Evolutionary conservation across 164 flowering plant genomes (phyloP), one percentile per base, ranked within the genome.

Genomic region (Nelumbo lutea): DNA sequence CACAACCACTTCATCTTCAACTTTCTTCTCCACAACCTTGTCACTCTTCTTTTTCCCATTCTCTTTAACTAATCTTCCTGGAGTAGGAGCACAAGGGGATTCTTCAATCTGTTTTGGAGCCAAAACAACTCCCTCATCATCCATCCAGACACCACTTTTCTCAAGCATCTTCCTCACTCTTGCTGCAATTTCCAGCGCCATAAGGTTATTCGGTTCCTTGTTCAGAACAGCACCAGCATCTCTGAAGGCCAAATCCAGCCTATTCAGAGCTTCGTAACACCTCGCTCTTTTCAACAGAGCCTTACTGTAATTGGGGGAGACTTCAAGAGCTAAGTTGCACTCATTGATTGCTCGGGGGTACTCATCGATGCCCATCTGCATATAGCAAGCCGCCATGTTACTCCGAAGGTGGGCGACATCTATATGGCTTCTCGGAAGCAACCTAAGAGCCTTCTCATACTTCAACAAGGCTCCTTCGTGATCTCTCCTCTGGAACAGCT

Each of bases 291-390:
- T 91, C 73, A 94, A 66, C 11, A 94, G 75, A 2, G 97, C 98
- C 73, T 90, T 90, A 64, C 85, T 90, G 61, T 91, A 91, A 75
- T 79, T 87, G 4, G 97, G 96, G 4, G 87, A 69, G 45, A 86
- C 88, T 75, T 86, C 90, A 42, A 94, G 87, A 15, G 98, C 97
- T 75, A 88, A 77, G 81, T 85, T 85, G 78, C 98, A 94, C 75
- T 91, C 96, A 39, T 78, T 83, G 38, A 94, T 81, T 1, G 97
- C 96, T 64, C 79, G 78, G 1, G 93, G 89, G 71, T 82, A 91
- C 68, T 87, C 97, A 55, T 72, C 78, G 52, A 86, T 71, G 39
- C 89, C 93, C 90, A 88, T 79, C 73, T 91, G 94, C 97, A 93
- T 91, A 75, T 83, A 90, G 67, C 95, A 91, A 0, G 95, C 87